phyloP scores from a whole-genome alignment of 1,284 basidiomycete genomes.

The Malassezia caprae region DNA sequence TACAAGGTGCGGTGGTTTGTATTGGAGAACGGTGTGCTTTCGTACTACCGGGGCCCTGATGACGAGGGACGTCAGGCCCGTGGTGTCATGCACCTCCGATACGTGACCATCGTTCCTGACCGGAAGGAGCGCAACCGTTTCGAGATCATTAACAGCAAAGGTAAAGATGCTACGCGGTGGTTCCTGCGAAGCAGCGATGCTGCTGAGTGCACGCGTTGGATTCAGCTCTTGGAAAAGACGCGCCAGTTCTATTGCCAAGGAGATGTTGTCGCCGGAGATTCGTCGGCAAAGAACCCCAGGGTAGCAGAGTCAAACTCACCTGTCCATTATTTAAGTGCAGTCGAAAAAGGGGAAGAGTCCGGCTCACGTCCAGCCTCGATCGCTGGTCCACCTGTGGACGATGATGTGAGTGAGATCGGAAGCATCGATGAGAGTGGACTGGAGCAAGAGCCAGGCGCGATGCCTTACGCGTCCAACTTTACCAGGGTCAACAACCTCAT shows the following conservation, averaged over 20 bases:
- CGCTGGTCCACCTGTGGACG: not conserved
- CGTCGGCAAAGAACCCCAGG: slow-evolving; percentile 24
- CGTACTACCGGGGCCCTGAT: slow-evolving; percentile 73
- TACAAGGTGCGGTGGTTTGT: slow-evolving; percentile 93
- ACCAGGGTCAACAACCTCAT: slow-evolving; percentile 66
- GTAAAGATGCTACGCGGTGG: slow-evolving; percentile 61
- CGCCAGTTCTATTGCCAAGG: slow-evolving; percentile 26
- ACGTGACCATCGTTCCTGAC: slow-evolving; percentile 53
- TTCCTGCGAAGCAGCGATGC: slow-evolving; percentile 72
- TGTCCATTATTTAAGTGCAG: not conserved
- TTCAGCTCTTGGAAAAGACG: slow-evolving; percentile 42
- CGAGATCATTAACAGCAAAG: slow-evolving; percentile 60
- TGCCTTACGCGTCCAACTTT: slow-evolving; percentile 63
- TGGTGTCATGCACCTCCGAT: slow-evolving; percentile 79
- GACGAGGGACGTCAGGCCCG: slow-evolving; percentile 78
- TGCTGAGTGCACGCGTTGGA: slow-evolving; percentile 42
- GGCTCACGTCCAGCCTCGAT: not conserved
- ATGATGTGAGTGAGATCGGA: slow-evolving; percentile 11
- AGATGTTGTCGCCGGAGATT: slow-evolving; percentile 9
- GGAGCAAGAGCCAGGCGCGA: slow-evolving; percentile 22
- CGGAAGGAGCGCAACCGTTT: slow-evolving; percentile 62
- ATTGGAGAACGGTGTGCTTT: slow-evolving; percentile 67
- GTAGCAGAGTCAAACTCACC: not conserved
- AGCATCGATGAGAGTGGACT: slow-evolving; percentile 14
- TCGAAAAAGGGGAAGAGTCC: not conserved